phyloP scores from a whole-genome alignment of 345 rosid genomes.

The Salix suchowensis region DNA sequence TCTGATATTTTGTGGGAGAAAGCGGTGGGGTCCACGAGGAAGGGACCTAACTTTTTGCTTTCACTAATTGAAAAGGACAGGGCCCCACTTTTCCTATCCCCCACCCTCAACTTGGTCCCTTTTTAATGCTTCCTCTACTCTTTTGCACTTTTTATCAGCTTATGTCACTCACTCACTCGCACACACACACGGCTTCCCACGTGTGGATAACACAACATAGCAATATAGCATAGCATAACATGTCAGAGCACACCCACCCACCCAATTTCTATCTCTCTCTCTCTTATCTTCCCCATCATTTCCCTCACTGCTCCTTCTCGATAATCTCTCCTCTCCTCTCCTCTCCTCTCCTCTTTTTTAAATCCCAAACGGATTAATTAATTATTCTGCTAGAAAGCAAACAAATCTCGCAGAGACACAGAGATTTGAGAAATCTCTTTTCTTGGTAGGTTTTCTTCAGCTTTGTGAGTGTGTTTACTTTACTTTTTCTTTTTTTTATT shows the following conservation, averaged over 20 bases:
- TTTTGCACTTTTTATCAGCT: constrained; percentile 49
- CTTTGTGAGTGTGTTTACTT: not conserved
- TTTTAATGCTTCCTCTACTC: constrained; percentile 9
- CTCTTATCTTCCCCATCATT: too few relatives aligned
- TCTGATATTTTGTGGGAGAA: too few relatives aligned
- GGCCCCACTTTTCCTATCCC: constrained; percentile 49
- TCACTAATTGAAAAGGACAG: constrained; percentile 36
- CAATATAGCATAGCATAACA: too few relatives aligned
- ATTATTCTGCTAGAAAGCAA: too few relatives aligned
- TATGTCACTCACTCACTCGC: constrained; percentile 27
- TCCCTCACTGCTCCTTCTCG: not conserved
- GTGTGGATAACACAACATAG: too few relatives aligned
- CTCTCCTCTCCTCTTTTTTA: not conserved
- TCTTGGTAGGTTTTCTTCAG: not conserved
- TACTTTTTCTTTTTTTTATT: not conserved
- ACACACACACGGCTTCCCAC: not conserved
- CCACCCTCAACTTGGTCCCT: constrained; percentile 15
- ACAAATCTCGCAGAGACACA: not conserved
- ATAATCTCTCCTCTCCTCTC: too few relatives aligned
- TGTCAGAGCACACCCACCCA: constrained; percentile 32
- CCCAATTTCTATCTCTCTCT: constrained; percentile 36
- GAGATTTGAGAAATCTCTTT: not conserved
- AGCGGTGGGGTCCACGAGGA: not conserved
- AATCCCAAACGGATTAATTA: too few relatives aligned
- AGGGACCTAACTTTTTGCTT: constrained; percentile 19